Conservation (phyloP, 768 basidiomycete species). For the Panaeolus papilionaceus region DNA sequence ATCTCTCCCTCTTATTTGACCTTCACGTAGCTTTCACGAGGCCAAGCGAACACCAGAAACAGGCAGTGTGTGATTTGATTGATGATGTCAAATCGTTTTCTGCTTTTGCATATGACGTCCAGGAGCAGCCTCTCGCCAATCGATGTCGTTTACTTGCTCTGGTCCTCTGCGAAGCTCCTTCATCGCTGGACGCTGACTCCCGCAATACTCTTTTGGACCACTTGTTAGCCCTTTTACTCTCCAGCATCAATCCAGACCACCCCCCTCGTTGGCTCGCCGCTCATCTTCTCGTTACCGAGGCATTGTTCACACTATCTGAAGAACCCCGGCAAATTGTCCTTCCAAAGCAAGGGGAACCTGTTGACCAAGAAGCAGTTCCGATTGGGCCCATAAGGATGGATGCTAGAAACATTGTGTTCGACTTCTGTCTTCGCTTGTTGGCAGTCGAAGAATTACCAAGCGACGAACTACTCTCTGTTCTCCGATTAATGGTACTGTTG, state of each 20-base stretch:
- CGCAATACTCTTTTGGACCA: conserved; percentile 68
- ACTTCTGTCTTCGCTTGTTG: conserved; percentile 79
- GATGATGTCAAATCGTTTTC: conserved; percentile 79
- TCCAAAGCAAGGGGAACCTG: conserved; percentile 75
- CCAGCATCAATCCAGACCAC: conserved; percentile 60
- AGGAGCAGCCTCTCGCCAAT: conserved; percentile 80
- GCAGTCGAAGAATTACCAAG: conserved; percentile 65
- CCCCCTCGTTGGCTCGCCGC: conserved; percentile 90
- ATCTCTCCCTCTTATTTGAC: conserved; percentile 89
- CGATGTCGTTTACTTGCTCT: conserved; percentile 87
- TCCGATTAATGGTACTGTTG: conserved; percentile 85
- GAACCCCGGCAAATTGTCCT: conserved; percentile 69
- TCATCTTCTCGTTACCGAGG: conserved; percentile 85
- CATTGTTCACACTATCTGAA: conserved; percentile 77
- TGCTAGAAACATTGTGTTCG: conserved; percentile 72
- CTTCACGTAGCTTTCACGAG: conserved; percentile 83
- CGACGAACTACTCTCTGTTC: conserved; percentile 82
- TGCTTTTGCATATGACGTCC: conserved; percentile 65
- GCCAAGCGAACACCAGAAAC: conserved; percentile 60
- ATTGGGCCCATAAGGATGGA: conserved; percentile 68
- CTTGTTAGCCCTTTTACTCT: conserved; percentile 69
- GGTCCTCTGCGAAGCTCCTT: conserved; percentile 77
- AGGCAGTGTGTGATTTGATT: conserved; percentile 75
- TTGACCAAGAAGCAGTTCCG: conserved; percentile 54
- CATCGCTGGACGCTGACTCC: conserved; percentile 59